phyloP scores from a whole-genome alignment of 345 rosid species.

The Brassica rapa region DNA sequence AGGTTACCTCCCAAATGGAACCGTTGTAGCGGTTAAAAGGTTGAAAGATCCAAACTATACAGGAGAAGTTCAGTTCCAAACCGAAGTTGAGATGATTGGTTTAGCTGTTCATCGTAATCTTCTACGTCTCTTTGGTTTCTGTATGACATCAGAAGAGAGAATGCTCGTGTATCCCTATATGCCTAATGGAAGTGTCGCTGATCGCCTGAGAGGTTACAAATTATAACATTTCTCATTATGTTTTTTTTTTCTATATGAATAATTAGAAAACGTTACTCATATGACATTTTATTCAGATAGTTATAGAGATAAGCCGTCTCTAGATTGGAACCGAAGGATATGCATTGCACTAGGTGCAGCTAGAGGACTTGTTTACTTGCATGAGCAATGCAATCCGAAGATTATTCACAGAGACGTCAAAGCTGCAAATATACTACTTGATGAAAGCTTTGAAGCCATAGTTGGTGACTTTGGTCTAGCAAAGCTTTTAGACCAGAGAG shows the following conservation, averaged over 20 bases:
- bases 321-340: conserved; percentile 85
- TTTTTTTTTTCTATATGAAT: too few relatives aligned
- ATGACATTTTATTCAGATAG: conserved; percentile 26
- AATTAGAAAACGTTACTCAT: too few relatives aligned
- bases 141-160: conserved; percentile 81
- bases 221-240: conserved; percentile 5
- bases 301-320: conserved; percentile 60
- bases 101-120: conserved; percentile 92
- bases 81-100: conserved; percentile 97
- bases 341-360: conserved; percentile 75
- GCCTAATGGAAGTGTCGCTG: conserved; percentile 97
- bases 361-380: conserved; percentile 91
- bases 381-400: conserved; percentile 94
- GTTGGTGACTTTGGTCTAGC: conserved; percentile 98
- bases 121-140: conserved; percentile 82
- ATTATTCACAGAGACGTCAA: conserved; percentile 95
- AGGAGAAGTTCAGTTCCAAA: conserved; percentile 95
- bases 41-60: conserved; percentile 84
- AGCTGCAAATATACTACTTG: conserved; percentile 92
- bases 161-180: conserved; percentile 94
- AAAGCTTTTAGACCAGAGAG: conserved; percentile 76
- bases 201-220: conserved; percentile 73
- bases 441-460: conserved; percentile 88
- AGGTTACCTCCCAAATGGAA: conserved; percentile 81
- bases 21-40: conserved; percentile 83